Evolutionary conservation across 1,139 yeast genomes (phyloP), one percentile per base, ranked within the genome.

Genomic region (Yamadazyma sp.): DNA sequence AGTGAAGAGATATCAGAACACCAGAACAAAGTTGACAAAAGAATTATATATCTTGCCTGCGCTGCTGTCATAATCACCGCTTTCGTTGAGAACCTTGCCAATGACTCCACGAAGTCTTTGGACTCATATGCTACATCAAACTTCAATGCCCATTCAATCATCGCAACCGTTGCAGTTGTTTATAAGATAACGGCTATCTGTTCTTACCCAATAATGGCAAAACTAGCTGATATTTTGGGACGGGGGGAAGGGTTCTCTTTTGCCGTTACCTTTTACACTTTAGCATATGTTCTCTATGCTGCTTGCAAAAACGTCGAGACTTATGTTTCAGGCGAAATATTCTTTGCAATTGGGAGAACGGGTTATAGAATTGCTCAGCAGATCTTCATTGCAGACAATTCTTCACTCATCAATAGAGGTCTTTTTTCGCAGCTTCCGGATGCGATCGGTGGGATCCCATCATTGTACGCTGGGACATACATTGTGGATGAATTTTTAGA

Each of bases 171-270:
- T 24, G 67, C 62, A 30, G 69, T 66, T 18, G 64, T 66, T 5
- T 64, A 64, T 39, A 62, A 66, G 34, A 65, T 69, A 45, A 52
- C 71, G 27, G 58, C 63, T 31, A 67, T 69, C 18, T 59, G 61
- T 16, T 54, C 69, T 1, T 61, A 67, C 42, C 72, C 74, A 8
- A 52, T 67, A n/a, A 46, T 68, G 44, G 73, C 70, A 31, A 68
- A 65, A 44, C 31, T 66, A 17, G 61, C 69, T 8, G 70, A 66
- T 41, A 53, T 65, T 8, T 55, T 66, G 38, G 74, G 74, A 16
- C 59, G 73, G 34, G 62, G 61, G 38, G 71, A 66, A 44, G 71
- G 61, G 14, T 61, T 60, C 37, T 38, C 51, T 12, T 27, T 59
- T 15, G 54, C 53, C n/a, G 36, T 62, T 9, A 17, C 32, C 3